These are phyloP conservation scores for Penicillium glabrum DNA, from an alignment of 2,329 filamentous ascomycete genomes.

Conservation along the genomic window DNA sequence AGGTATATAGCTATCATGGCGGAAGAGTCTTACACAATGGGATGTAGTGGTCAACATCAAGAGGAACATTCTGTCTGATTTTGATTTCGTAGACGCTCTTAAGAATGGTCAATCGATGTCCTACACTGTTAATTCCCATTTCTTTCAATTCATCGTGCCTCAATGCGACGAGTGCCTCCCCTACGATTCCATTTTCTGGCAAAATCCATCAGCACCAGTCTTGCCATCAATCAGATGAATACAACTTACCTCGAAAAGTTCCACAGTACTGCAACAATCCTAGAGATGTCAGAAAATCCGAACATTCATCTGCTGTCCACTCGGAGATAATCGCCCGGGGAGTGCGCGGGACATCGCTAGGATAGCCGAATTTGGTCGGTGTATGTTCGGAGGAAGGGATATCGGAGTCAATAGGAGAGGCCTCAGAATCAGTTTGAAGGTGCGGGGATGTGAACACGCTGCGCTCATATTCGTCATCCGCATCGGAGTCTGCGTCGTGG, in stretches of 20 bases:
- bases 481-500: conserved; percentile 64
- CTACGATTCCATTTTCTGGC: conserved; percentile 88
- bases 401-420: conserved; percentile 58
- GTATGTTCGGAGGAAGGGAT: conserved; percentile 62
- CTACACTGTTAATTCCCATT: conserved; percentile 89
- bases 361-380: conserved; percentile 59
- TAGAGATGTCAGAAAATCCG: conserved; percentile 79
- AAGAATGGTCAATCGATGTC: conserved; percentile 89
- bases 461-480: conserved; percentile 66
- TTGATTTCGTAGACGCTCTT: conserved; percentile 97
- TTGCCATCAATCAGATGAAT: conserved; percentile 18
- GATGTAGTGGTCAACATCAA: conserved; percentile 91
- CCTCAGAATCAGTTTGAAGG: conserved; percentile 57
- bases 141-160: conserved; percentile 93
- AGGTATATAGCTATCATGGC: not conserved
- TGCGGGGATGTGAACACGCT: conserved; percentile 59
- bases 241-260: conserved; percentile 70
- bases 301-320: conserved; percentile 79
- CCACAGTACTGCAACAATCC: conserved; percentile 81
- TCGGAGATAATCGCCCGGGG: conserved; percentile 59
- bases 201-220: not conserved
- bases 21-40: conserved; percentile 70
- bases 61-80: conserved; percentile 84
- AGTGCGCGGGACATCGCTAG: conserved; percentile 51
- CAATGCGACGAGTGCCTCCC: conserved; percentile 83